These are phyloP conservation scores for Isoetes engelmannii DNA, from an alignment of 83 land plant genomes.

Conservation along the genomic window DNA sequence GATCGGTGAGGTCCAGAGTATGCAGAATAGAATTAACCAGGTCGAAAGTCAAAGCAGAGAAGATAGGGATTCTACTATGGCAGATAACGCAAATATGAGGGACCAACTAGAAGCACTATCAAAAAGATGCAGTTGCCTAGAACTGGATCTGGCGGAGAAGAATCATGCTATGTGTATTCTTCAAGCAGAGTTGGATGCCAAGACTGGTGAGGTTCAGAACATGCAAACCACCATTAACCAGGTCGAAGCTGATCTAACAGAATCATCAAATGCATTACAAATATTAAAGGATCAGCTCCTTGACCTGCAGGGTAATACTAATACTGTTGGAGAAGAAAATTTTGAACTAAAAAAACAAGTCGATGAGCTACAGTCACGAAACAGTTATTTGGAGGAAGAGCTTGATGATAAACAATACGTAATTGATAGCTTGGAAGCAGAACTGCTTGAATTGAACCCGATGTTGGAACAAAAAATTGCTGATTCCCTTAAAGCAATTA, in stretches of 20 bases:
- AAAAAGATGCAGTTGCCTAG: neutral
- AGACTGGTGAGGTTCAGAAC: too few species aligned
- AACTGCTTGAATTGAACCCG: conserved; percentile 38
- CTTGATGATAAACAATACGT: conserved; percentile 31
- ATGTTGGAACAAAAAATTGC: conserved; percentile 43
- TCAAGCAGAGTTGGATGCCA: neutral
- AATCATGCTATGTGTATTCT: neutral
- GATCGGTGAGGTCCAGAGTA: conserved; percentile 5
- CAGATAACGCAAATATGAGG: conserved; percentile 9
- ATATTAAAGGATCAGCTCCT: too few species aligned
- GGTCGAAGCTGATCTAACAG: too few species aligned
- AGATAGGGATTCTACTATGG: neutral
- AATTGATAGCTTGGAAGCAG: conserved; percentile 48
- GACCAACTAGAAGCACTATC: conserved; percentile 3
- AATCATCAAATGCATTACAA: too few species aligned
- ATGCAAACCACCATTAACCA: too few species aligned
- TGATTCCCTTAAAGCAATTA: conserved; percentile 38
- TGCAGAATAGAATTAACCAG: neutral
- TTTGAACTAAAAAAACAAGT: conserved; percentile 29
- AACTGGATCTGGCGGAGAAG: neutral
- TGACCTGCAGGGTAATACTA: too few species aligned
- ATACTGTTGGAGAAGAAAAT: conserved; percentile 34
- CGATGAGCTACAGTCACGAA: conserved; percentile 20
- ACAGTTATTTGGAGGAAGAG: conserved; percentile 19
- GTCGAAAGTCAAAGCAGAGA: neutral